Percentiles rank a stretch among this genome's conserved stretches.
Evolutionary conservation across 805 yeast species (phyloP).

Genomic region (Teunomyces cretensis): DNA sequence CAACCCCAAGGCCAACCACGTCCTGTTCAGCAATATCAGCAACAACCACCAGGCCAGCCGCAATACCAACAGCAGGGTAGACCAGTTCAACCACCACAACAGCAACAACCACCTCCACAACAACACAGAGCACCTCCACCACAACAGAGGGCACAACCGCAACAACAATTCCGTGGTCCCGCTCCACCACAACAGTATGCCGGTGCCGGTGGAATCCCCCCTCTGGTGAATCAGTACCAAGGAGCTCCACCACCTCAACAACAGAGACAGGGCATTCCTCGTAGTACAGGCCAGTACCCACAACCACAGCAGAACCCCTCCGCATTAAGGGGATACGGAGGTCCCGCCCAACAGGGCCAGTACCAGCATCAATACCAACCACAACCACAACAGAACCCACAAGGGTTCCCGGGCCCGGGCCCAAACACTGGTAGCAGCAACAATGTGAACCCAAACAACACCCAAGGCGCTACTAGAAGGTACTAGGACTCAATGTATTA

Average conservation of each 20-base stretch:
- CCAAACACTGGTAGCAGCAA: too few relatives aligned
- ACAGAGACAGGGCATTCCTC: constrained; percentile 5
- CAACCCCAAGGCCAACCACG: constrained; percentile 14
- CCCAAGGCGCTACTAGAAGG: constrained; percentile 6
- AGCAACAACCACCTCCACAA: constrained; percentile 14
- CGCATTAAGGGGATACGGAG: constrained; percentile 9
- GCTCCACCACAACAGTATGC: constrained; percentile 13
- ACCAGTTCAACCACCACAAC: constrained; percentile 4
- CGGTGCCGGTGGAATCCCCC: constrained; percentile 7
- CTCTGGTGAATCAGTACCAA: constrained; percentile 8
- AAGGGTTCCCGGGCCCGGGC: neutral
- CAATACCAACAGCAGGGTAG: constrained; percentile 14
- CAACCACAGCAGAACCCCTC: constrained; percentile 3
- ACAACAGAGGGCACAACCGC: constrained; percentile 6
- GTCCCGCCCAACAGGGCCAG: constrained; percentile 3
- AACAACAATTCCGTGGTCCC: constrained; percentile 12
- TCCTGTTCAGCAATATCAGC: constrained; percentile 11
- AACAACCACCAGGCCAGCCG: constrained; percentile 10
- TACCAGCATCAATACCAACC: constrained; percentile 10
- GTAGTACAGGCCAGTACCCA: constrained; percentile 10
- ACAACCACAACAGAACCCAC: constrained; percentile 5
- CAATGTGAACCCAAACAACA: neutral
- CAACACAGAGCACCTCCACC: constrained; percentile 9
- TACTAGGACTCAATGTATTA: neutral
- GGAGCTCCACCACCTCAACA: constrained; percentile 5